Percentiles rank a stretch among this genome's conserved stretches.
phyloP scores from a whole-genome alignment of 495 filamentous ascomycete species.

The Neurospora pannonica region DNA sequence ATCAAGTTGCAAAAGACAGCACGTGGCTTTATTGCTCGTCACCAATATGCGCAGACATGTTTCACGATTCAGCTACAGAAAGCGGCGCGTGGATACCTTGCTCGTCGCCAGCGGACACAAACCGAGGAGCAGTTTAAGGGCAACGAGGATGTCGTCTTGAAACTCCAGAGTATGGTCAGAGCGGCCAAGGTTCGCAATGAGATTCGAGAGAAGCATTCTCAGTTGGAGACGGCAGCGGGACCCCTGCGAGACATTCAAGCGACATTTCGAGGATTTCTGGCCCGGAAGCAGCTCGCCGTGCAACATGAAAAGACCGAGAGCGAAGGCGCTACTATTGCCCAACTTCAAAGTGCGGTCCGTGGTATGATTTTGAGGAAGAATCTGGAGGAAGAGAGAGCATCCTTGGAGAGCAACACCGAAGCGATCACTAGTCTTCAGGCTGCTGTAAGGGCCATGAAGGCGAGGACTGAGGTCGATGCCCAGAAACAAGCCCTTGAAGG shows the following conservation, averaged over 20 bases:
- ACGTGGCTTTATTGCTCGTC: conserved; percentile 70
- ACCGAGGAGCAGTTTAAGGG: conserved; percentile 60
- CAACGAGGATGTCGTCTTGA: conserved; percentile 61
- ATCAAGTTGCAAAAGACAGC: conserved; percentile 66
- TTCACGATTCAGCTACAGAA: conserved; percentile 75
- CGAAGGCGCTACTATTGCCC: conserved; percentile 33
- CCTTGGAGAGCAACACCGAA: conserved; percentile 26
- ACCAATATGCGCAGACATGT: conserved; percentile 35
- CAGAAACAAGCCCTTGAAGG: conserved; percentile 33
- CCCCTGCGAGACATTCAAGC: conserved; percentile 62
- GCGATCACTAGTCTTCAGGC: conserved; percentile 43
- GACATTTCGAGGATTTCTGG: conserved; percentile 49
- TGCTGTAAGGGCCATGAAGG: conserved; percentile 29
- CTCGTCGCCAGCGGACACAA: conserved; percentile 51
- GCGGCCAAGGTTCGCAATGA: conserved; percentile 64
- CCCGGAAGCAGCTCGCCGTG: conserved; percentile 37
- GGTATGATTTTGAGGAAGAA: conserved; percentile 38
- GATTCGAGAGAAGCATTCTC: conserved; percentile 52
- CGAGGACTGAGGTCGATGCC: conserved; percentile 23
- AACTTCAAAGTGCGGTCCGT: conserved; percentile 44
- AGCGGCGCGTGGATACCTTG: conserved; percentile 66
- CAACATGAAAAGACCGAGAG: conserved; percentile 47
- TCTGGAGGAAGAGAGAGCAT: conserved; percentile 27
- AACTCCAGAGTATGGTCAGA: conserved; percentile 76
- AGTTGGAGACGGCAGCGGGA: conserved; percentile 48